phyloP scores from a whole-genome alignment of 192 early-diverging fungal genomes.

The Gryganskiella cystojenkinii region DNA sequence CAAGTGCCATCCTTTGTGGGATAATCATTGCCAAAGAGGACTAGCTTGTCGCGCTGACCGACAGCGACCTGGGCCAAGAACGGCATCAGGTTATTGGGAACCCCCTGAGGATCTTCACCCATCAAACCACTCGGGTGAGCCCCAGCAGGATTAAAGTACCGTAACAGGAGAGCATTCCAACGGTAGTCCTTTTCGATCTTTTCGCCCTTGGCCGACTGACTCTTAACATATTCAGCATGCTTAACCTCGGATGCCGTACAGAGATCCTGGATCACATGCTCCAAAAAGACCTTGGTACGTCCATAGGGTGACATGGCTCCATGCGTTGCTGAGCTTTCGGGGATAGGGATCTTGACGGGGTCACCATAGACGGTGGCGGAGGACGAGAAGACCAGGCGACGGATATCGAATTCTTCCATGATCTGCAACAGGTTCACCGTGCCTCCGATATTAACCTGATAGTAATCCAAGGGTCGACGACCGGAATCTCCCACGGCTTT shows the following conservation, averaged over 20 bases:
- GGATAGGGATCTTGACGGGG: constrained; percentile 76
- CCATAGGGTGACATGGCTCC: constrained; percentile 95
- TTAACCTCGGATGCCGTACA: constrained; percentile 62
- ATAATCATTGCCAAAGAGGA: constrained; percentile 94
- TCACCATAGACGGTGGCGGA: constrained; percentile 93
- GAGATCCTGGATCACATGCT: constrained; percentile 84
- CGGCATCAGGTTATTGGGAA: constrained; percentile 92
- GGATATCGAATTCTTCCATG: constrained; percentile 83
- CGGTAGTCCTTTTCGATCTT: constrained; percentile 12
- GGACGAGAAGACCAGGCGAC: constrained; percentile 94
- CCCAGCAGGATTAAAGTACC: constrained; percentile 95
- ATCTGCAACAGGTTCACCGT: constrained; percentile 84
- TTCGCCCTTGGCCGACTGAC: neutral
- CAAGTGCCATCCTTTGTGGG: constrained; percentile 91
- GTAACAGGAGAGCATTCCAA: constrained; percentile 30
- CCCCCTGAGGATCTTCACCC: constrained; percentile 89
- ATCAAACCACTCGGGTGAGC: constrained; percentile 91
- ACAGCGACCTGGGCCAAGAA: constrained; percentile 87
- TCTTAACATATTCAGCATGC: constrained; percentile 18
- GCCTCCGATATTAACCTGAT: constrained; percentile 92
- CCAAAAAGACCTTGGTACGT: constrained; percentile 91
- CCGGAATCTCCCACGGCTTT: constrained; percentile 90
- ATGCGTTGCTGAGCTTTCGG: constrained; percentile 70
- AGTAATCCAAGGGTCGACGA: constrained; percentile 86
- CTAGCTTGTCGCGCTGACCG: constrained; percentile 85